A percentile compares a stretch with the other conserved stretches of the same genome.
Evolutionary conservation across 306 rosid species (phyloP).

Genomic region (Corylus americana): DNA sequence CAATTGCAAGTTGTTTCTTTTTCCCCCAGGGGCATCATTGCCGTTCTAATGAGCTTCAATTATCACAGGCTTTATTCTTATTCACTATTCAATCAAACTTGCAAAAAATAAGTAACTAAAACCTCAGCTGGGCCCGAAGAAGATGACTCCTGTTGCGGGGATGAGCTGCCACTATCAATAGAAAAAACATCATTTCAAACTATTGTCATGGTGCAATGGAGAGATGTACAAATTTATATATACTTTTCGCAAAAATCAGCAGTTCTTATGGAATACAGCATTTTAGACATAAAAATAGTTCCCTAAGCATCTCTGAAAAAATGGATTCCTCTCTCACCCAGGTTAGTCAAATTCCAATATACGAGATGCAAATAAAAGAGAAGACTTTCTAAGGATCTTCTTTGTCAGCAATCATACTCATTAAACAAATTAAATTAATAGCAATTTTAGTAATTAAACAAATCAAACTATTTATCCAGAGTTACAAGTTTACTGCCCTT

Average conservation of each 20-base stretch:
- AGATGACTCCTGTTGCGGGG: slow-evolving; percentile 31
- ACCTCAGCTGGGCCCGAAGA: slow-evolving; percentile 32
- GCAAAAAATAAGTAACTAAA: background rate
- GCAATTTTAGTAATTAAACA: background rate
- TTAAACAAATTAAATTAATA: background rate
- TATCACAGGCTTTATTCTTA: background rate
- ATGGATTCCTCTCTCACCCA: background rate
- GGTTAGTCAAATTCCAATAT: background rate
- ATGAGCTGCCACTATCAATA: slow-evolving; percentile 18
- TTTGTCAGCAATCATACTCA: background rate
- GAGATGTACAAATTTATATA: background rate
- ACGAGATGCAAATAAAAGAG: background rate
- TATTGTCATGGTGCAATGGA: background rate
- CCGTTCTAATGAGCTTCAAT: background rate
- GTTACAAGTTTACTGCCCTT: background rate
- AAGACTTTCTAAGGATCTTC: background rate
- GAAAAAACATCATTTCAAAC: background rate
- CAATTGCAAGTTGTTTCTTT: background rate
- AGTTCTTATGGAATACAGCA: background rate
- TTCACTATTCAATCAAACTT: background rate
- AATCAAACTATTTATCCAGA: background rate
- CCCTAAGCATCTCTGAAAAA: background rate
- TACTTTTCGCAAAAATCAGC: background rate
- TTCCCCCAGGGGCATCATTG: background rate
- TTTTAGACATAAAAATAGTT: background rate